Evolutionary conservation across 2,329 filamentous ascomycete species (phyloP).

Genomic region (Aspergillus glaucus): DNA sequence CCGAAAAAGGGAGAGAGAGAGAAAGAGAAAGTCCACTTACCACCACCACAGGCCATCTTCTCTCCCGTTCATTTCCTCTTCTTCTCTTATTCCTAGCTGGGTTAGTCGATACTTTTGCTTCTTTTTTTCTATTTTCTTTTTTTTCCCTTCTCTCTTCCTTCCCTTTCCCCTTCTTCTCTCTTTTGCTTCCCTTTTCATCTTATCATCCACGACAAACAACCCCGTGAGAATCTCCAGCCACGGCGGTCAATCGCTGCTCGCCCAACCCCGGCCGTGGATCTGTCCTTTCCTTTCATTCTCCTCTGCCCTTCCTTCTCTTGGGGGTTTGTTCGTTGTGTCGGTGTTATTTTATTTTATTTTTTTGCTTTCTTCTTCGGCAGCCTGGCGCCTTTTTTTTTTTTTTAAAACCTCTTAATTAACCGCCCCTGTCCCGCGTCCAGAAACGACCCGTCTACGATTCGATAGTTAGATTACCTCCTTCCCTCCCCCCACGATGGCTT

Average conservation of each 20-base stretch:
- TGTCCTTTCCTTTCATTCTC: constrained; percentile 1
- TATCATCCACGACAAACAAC: constrained; percentile 5
- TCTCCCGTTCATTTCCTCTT: constrained; percentile 4
- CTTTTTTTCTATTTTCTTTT: constrained; percentile 8
- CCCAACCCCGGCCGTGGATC: not conserved
- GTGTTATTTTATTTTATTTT: not conserved
- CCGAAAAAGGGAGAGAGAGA: too few relatives aligned
- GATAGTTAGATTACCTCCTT: constrained; percentile 8
- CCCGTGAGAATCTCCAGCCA: not conserved
- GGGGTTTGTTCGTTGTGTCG: not conserved
- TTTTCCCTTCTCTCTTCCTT: constrained; percentile 8
- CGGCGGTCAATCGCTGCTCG: not conserved
- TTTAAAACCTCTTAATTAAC: constrained; percentile 5
- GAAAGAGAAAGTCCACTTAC: too few relatives aligned
- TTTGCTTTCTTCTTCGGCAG: constrained; percentile 2
- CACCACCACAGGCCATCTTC: not conserved
- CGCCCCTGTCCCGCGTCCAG: constrained; percentile 11
- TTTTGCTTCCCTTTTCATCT: constrained; percentile 9
- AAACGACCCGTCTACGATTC: constrained; percentile 29
- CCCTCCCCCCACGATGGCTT: constrained; percentile 55
- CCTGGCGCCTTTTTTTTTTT: constrained; percentile 11
- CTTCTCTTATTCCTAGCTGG: constrained; percentile 6
- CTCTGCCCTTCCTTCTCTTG: not conserved
- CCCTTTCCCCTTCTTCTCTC: constrained; percentile 3
- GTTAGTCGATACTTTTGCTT: constrained; percentile 2